Evolutionary conservation across 176 grass and related monocot genomes (phyloP), one percentile per base, ranked within the genome.

Genomic region (Cenchrus purpureus): DNA sequence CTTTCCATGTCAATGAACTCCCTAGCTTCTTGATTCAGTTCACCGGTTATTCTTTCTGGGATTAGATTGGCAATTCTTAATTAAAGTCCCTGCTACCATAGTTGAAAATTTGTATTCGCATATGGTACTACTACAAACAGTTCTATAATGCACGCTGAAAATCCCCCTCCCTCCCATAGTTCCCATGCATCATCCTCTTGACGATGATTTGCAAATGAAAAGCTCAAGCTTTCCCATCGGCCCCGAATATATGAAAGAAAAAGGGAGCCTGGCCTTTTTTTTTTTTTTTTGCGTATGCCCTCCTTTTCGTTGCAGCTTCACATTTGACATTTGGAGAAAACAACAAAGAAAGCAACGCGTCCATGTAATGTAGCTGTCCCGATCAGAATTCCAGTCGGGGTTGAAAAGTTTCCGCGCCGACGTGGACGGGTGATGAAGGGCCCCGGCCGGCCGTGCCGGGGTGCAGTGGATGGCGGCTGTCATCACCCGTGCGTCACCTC

Each of bases 251-350:
- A 29, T 12, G 16, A 5, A 12, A 72, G 54, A 14, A 37, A 62
- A 57, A n/a, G 44, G 52, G 29, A 77, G 43, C 51, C 31, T 50
- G 6, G 16, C 40, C 19, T 56, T 56, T 14, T 14, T 2, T 2
- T 69, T 82, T 53, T 77, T 25, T 65, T 10, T 53, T 71, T 62
- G 51, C 0, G 19, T 55, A 13, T 34, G 10, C 11, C 2, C 13
- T 16, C n/a, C 12, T 56, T 83, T 88, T 71, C 74, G 76, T 66
- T 56, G 73, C 46, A 56, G 43, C 71, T 82, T 82, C 79, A 57
- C 71, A 17, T 67, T 87, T 87, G 78, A 82, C 85, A 67, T 82
- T 82, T 68, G 77, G 4, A 82, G 79, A 82, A 70, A 82, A 28
- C 51, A 76, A 68, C 42, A 49, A 49, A 49, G 78, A 75, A 56